Base-by-base conservation (phyloP, 2,329 filamentous ascomycete species). In the Kalaharituber pfeilii region DNA sequence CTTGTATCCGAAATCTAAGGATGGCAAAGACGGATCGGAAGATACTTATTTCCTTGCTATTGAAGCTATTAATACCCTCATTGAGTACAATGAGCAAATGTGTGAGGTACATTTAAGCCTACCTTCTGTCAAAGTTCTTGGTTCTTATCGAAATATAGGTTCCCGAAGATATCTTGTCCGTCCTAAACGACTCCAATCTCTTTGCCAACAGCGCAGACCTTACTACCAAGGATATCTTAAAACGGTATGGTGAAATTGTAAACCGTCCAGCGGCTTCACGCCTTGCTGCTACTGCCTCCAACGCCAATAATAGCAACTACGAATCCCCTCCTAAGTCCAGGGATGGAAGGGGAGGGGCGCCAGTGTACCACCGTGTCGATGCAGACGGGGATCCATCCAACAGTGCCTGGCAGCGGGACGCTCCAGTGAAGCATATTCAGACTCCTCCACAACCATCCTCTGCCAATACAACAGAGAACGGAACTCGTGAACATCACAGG, bases 201-300 rank as follows among this genome's bases (percentile, higher is more conserved):
- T 89, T 93, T 69, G 86, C 81, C 66, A 83, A 80, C 64, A 81
- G 77, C 59, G 81, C 83, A 47, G 89, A 98, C 57, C 81, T 95
- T 58, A 95, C 89, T 1, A 94, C 88, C 5, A 98, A 98, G 68
- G 91, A 98, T 65, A 96, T 98, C 53, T 75, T 98, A 51, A 94
- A 89, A 67, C 80, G 86, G 54, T 95, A 93, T 69, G 87, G 87
- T 50, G 86, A 94, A 65, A 82, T 91, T 58, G 80, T 70, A 69
- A 84, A 72, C 71, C 77, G 70, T 70, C 72, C 68, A 77, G 79
- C 69, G 70, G 75, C 64, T 70, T 74, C 67, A 74, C 79, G 65
- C 70, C 63, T 66, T 22, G 75, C 67, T 60, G 67, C 67, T 71
- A 74, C 65, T 71, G 74, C 68, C 71, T 75, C 68, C 73, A 73